Conservation (phyloP, 495 filamentous ascomycete genomes). For the Pyronema omphalodes region DNA sequence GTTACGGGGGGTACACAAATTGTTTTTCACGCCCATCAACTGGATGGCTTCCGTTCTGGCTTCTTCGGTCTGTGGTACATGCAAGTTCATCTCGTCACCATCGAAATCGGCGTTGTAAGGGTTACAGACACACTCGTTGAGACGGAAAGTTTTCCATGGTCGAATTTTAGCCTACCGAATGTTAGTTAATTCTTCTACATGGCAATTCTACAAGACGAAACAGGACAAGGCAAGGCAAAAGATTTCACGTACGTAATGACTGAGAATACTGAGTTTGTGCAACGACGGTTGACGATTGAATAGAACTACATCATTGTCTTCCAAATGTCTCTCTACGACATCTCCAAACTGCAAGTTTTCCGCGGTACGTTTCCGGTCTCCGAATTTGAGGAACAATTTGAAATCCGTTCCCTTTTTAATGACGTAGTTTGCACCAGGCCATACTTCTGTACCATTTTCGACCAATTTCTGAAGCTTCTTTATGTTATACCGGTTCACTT, state of each 20-base stretch:
- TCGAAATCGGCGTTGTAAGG: slow-evolving; percentile 99
- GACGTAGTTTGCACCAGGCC: slow-evolving; percentile 75
- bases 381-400: slow-evolving; percentile 58
- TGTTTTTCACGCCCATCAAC: slow-evolving; percentile 96
- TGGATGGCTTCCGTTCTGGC: slow-evolving; percentile 87
- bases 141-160: slow-evolving; percentile 85
- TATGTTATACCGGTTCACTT: slow-evolving; percentile 63
- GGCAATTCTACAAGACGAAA: background rate
- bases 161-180: slow-evolving; percentile 44
- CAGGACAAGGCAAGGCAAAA: background rate
- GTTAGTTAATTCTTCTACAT: slow-evolving; percentile 2
- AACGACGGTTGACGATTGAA: slow-evolving; percentile 97
- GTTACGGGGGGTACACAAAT: slow-evolving; percentile 87
- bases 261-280: slow-evolving; percentile 94
- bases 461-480: slow-evolving; percentile 58
- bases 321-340: slow-evolving; percentile 80
- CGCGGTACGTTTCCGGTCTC: slow-evolving; percentile 45
- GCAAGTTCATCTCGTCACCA: slow-evolving; percentile 97
- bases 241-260: slow-evolving; percentile 44
- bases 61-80: slow-evolving; percentile 96
- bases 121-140: slow-evolving; percentile 96
- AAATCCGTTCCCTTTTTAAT: slow-evolving; percentile 49
- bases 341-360: slow-evolving; percentile 62
- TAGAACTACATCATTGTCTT: slow-evolving; percentile 89
- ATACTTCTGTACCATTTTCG: slow-evolving; percentile 49